A percentile compares a stretch with the other conserved stretches of the same genome.
phyloP scores from a whole-genome alignment of 371 early-diverging fungal species.

The Dichotomocladium elegans region DNA sequence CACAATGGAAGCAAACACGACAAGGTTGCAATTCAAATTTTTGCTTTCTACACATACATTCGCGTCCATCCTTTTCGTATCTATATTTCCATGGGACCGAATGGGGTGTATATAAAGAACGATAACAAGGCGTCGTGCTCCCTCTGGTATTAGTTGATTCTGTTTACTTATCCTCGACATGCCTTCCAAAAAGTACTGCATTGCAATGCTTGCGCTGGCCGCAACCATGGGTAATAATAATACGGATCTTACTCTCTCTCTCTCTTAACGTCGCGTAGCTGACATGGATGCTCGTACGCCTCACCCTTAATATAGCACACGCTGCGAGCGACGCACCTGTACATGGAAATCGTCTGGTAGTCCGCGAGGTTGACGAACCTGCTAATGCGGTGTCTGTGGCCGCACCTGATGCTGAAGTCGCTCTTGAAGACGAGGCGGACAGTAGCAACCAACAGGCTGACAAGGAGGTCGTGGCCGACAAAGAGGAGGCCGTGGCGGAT shows the following conservation, averaged over 20 bases:
- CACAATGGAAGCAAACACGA: too few relatives aligned
- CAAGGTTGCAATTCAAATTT: constrained; percentile 7
- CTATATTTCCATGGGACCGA: not conserved
- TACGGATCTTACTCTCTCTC: not conserved
- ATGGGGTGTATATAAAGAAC: too few relatives aligned
- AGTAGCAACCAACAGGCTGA: not conserved
- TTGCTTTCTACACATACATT: not conserved
- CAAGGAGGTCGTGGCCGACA: constrained; percentile 2
- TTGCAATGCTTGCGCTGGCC: constrained; percentile 8
- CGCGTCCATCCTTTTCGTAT: not conserved
- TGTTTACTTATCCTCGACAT: not conserved
- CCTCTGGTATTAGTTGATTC: too few relatives aligned
- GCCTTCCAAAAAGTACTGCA: constrained; percentile 8
- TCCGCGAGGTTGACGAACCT: not conserved
- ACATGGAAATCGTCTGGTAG: not conserved
- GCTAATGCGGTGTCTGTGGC: not conserved
- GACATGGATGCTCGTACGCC: not conserved
- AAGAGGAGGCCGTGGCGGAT: constrained; percentile 13
- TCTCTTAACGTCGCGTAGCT: too few relatives aligned
- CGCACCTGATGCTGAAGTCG: constrained; percentile 5
- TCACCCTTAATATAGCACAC: constrained; percentile 1
- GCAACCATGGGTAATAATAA: constrained; percentile 7
- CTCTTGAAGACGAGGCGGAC: not conserved
- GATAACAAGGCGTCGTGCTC: too few relatives aligned
- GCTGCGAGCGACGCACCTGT: constrained; percentile 2